These are phyloP conservation scores for Fonsecaea nubica DNA, from an alignment of 2,329 filamentous ascomycete species.

Conservation along the genomic window DNA sequence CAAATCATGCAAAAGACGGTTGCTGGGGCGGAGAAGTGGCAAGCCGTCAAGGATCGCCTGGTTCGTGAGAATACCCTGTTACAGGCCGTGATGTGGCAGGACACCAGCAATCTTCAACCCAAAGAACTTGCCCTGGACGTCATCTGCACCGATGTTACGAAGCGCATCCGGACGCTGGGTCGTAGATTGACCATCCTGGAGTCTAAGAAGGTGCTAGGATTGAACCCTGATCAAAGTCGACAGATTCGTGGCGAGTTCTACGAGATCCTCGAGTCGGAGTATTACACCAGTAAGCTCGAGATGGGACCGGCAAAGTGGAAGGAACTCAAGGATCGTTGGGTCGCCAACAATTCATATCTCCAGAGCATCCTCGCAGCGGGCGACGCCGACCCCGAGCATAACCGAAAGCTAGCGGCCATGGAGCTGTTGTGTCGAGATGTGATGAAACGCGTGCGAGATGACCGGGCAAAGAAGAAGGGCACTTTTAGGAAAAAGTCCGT, in stretches of 20 bases:
- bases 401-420: slow-evolving; percentile 67
- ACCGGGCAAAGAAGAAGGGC: slow-evolving; percentile 60
- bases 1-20: slow-evolving; percentile 77
- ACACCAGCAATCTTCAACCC: slow-evolving; percentile 64
- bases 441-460: slow-evolving; percentile 76
- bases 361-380: slow-evolving; percentile 61
- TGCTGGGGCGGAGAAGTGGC: slow-evolving; percentile 76
- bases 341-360: slow-evolving; percentile 63
- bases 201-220: slow-evolving; percentile 73
- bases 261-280: slow-evolving; percentile 67
- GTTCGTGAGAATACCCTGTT: slow-evolving; percentile 70
- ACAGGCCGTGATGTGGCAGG: slow-evolving; percentile 65
- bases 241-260: slow-evolving; percentile 71
- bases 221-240: slow-evolving; percentile 72
- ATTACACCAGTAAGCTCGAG: slow-evolving; percentile 76
- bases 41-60: slow-evolving; percentile 70
- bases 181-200: slow-evolving; percentile 74
- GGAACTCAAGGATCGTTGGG: slow-evolving; percentile 72
- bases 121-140: slow-evolving; percentile 76
- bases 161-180: slow-evolving; percentile 72
- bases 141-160: slow-evolving; percentile 81
- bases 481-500: slow-evolving; percentile 44
- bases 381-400: slow-evolving; percentile 58
- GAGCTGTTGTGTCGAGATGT: slow-evolving; percentile 77
- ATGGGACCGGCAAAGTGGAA: slow-evolving; percentile 74